phyloP scores from a whole-genome alignment of 2,329 filamentous ascomycete species.

The Bipolaris bicolor region DNA sequence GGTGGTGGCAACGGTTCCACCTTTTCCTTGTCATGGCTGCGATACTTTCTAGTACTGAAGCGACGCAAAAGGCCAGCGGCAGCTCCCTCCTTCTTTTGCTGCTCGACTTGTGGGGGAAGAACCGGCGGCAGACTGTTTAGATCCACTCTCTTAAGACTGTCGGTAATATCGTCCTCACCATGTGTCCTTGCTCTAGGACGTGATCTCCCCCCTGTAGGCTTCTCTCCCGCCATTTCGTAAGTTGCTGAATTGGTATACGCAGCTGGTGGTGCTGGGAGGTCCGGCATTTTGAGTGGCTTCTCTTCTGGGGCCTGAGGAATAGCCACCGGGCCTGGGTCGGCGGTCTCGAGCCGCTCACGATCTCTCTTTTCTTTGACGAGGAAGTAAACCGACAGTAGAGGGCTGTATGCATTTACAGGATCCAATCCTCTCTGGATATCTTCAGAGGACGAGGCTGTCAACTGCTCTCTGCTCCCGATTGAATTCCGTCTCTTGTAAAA shows the following conservation, averaged over 20 bases:
- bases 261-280: conserved; percentile 79
- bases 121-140: conserved; percentile 58
- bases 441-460: conserved; percentile 83
- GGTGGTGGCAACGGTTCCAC: conserved; percentile 68
- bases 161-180: conserved; percentile 87
- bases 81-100: conserved; percentile 81
- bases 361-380: conserved; percentile 94
- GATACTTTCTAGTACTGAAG: conserved; percentile 84
- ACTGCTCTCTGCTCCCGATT: conserved; percentile 83
- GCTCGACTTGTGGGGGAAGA: conserved; percentile 60
- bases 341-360: conserved; percentile 68
- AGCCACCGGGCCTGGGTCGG: conserved; percentile 64
- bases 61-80: conserved; percentile 83
- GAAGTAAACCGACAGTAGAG: conserved; percentile 92
- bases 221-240: conserved; percentile 90
- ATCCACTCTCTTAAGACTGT: conserved; percentile 71
- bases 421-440: conserved; percentile 82
- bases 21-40: conserved; percentile 60
- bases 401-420: conserved; percentile 90
- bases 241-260: conserved; percentile 85
- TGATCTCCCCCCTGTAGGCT: conserved; percentile 80
- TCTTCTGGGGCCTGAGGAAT: conserved; percentile 65
- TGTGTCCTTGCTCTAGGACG: conserved; percentile 89
- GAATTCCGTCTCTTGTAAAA: conserved; percentile 97
- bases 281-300: conserved; percentile 67